Evolutionary conservation across 202 grass and related monocot genomes (phyloP), one percentile per base, ranked within the genome.

Genomic region (Panicum virgatum): DNA sequence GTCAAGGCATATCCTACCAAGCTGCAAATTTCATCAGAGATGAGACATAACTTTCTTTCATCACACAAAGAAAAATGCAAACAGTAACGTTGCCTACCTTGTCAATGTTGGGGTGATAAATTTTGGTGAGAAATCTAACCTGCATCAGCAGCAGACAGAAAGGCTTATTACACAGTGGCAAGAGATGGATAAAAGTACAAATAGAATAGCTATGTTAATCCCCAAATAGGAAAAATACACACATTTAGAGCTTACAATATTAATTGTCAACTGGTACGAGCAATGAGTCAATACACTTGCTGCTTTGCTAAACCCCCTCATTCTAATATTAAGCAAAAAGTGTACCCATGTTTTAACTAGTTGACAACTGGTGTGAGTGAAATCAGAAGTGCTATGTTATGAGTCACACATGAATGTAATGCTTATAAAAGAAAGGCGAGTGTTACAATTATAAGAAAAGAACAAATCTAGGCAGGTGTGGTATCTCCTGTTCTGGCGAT

Each of bases 101-200:
- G 57, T 94, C 92, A 90, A 94, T 94, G 82, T 94, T 94, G n/a
- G 92, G 92, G 69, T 94, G 92, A 23, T 94, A 94, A 85, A 94
- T 94, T 88, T 94, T 94, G 16, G 92, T 94, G 14, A 94, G 82
- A 59, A 94, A 94, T 42, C 92, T 86, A 81, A 94, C 92, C 89
- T 94, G 89, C 60, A 80, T 26, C 34, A 81, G 61, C 61, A 85
- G 15, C 34, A 53, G 7, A 9, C 12, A 54, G n/a, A 34, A 53
- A 39, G 26, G 10, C 7, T 59, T 44, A 63, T 23, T 36, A 16
- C 18, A 56, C 4, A 64, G 18, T 6, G 19, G 56, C 36, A 54
- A 57, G 6, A 74, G 23, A 66, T 34, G 22, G 1, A n/a, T n/a
- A n/a, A 38, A 56, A 26, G 1, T 58, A 65, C 16, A 81, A 20